Conservation (phyloP, 192 early-diverging fungal species). For the Podila epicladia region DNA sequence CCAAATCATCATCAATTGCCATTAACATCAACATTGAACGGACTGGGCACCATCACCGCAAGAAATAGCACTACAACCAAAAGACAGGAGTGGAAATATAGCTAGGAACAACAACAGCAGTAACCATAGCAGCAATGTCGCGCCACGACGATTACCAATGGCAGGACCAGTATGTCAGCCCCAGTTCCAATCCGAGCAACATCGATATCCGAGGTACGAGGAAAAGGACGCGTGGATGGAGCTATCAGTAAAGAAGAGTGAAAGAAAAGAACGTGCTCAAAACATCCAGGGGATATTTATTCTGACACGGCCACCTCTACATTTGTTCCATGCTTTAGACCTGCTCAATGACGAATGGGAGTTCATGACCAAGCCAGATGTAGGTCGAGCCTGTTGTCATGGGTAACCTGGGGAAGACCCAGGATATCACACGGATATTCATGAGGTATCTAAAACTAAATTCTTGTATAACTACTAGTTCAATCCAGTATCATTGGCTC, state of each 20-base stretch:
- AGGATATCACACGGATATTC: too few species aligned
- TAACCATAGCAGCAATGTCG: conserved; percentile 16
- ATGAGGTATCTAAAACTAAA: neutral
- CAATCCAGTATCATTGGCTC: conserved; percentile 77
- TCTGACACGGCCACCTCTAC: neutral
- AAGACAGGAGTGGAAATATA: too few species aligned
- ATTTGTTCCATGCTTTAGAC: conserved; percentile 14
- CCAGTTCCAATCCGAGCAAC: conserved; percentile 13
- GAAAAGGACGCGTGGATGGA: too few species aligned
- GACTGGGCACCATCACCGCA: too few species aligned
- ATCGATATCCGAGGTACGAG: conserved; percentile 42
- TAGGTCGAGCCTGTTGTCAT: conserved; percentile 11
- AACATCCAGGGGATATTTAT: neutral
- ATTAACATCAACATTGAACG: neutral
- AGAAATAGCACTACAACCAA: too few species aligned
- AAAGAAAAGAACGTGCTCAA: neutral
- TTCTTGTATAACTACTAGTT: conserved; percentile 52
- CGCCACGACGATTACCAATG: conserved; percentile 36
- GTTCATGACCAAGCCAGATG: conserved; percentile 64
- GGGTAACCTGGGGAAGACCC: too few species aligned
- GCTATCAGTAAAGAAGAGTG: neutral
- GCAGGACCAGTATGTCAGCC: conserved; percentile 35
- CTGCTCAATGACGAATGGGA: conserved; percentile 59
- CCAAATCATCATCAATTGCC: neutral
- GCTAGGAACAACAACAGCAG: neutral